A percentile compares a stretch with the other conserved stretches of the same genome.
phyloP scores from a whole-genome alignment of 139 green algal species.

The Zygnema cylindricum region DNA sequence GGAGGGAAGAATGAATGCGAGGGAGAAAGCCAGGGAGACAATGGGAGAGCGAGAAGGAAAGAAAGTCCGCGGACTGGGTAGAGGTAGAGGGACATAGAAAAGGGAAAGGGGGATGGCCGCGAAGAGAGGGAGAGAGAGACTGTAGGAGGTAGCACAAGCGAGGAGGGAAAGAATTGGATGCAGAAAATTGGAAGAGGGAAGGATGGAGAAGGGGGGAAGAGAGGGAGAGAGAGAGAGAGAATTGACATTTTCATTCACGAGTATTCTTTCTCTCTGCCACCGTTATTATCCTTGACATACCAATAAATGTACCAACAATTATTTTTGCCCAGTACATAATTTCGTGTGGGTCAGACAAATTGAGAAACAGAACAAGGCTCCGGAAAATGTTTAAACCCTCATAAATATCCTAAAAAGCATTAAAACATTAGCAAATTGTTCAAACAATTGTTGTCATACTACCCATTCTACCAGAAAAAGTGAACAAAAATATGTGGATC shows the following conservation, averaged over 20 bases:
- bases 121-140: constrained; percentile 18
- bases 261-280: too few relatives aligned
- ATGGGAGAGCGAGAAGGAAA: not conserved
- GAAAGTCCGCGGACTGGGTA: not conserved
- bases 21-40: constrained; percentile 4
- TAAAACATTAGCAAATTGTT: too few relatives aligned
- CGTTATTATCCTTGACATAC: too few relatives aligned
- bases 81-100: not conserved
- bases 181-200: not conserved
- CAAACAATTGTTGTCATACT: too few relatives aligned
- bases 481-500: too few relatives aligned
- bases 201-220: constrained; percentile 12
- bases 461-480: too few relatives aligned
- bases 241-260: not conserved
- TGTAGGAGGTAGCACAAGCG: not conserved
- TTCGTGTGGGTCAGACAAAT: too few relatives aligned
- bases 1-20: constrained; percentile 7
- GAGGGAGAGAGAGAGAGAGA: not conserved
- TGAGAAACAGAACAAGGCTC: too few relatives aligned
- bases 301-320: too few relatives aligned
- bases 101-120: not conserved
- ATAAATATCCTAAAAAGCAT: too few relatives aligned
- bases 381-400: too few relatives aligned
- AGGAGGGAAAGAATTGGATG: not conserved
- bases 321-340: too few relatives aligned